These are phyloP conservation scores for Nemania sp. DNA, from an alignment of 2,329 filamentous ascomycete genomes.

Conservation along the genomic window DNA sequence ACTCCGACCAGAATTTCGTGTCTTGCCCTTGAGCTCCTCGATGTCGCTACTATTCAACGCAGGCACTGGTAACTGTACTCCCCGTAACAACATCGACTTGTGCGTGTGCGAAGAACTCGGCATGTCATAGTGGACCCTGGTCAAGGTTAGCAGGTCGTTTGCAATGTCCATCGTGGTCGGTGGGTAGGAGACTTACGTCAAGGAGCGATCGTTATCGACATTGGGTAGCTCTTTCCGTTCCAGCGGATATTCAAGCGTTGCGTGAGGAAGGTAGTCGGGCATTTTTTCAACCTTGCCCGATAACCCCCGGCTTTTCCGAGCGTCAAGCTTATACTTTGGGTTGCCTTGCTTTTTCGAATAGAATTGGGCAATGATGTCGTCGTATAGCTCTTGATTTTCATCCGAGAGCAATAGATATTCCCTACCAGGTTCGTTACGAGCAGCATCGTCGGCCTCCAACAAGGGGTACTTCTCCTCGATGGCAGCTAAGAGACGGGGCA, in stretches of 20 bases:
- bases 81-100: constrained; percentile 92
- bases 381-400: constrained; percentile 76
- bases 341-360: constrained; percentile 85
- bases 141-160: constrained; percentile 38
- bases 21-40: constrained; percentile 69
- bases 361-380: constrained; percentile 81
- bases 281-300: constrained; percentile 82
- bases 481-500: constrained; percentile 79
- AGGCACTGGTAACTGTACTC: constrained; percentile 72
- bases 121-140: constrained; percentile 83
- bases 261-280: constrained; percentile 82
- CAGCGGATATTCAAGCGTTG: constrained; percentile 77
- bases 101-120: constrained; percentile 73
- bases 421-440: constrained; percentile 77
- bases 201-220: constrained; percentile 82
- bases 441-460: constrained; percentile 74
- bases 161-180: background rate
- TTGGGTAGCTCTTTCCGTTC: constrained; percentile 72
- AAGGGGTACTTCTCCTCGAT: constrained; percentile 83
- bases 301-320: constrained; percentile 75
- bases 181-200: constrained; percentile 65
- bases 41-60: constrained; percentile 78
- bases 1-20: constrained; percentile 67
- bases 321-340: constrained; percentile 72
- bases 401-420: constrained; percentile 87